These are phyloP conservation scores for Choiromyces venosus DNA, from an alignment of 495 filamentous ascomycete species.

Conservation along the genomic window DNA sequence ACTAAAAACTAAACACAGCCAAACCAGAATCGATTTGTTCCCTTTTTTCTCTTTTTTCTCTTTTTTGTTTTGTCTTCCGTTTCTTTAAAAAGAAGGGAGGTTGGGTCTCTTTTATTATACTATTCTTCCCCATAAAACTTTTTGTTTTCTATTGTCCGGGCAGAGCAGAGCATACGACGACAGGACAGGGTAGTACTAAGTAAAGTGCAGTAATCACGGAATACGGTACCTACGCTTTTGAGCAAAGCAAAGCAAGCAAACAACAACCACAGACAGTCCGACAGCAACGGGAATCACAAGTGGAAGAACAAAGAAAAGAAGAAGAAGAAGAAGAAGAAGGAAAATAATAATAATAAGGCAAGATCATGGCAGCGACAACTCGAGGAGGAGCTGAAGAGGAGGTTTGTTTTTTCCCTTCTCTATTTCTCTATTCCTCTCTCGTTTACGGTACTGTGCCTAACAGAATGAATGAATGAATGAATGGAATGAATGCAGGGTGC, in stretches of 20 bases:
- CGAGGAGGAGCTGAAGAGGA: not conserved
- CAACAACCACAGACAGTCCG: no score
- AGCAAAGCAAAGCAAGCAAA: not conserved
- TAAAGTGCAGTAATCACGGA: not conserved
- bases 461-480: no score
- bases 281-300: not conserved
- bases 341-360: not conserved
- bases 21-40: not conserved
- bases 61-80: not conserved
- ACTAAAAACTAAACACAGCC: not conserved
- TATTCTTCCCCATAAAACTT: not conserved
- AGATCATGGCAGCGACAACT: not conserved
- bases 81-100: not conserved
- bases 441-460: no score
- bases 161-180: not conserved
- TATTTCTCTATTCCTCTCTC: conserved; percentile 12
- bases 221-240: no score
- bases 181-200: no score
- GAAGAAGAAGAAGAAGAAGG: not conserved
- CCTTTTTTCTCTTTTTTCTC: not conserved
- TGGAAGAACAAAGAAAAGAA: not conserved
- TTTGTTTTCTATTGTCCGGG: not conserved
- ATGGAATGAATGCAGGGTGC: conserved; percentile 86
- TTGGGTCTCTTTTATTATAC: not conserved
- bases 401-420: not conserved